Evolutionary conservation across 1,139 yeast genomes (phyloP).

Genomic region (Pichia cactophila): DNA sequence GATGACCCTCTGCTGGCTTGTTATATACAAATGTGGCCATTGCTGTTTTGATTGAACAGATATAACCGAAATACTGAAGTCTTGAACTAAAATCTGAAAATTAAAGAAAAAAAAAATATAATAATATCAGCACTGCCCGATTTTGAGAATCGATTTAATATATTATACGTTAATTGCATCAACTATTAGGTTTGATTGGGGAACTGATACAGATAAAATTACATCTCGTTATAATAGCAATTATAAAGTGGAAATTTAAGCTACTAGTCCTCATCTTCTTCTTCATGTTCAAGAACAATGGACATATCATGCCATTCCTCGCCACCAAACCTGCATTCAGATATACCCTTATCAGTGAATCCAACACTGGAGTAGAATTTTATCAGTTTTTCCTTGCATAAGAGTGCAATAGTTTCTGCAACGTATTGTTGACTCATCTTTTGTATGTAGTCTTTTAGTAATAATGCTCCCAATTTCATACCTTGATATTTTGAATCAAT

Average conservation of each 20-base stretch:
- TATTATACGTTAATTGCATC: neutral
- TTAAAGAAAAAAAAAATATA: too few species aligned
- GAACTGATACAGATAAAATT: neutral
- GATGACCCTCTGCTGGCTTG: neutral
- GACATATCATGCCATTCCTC: slow-evolving; percentile 61
- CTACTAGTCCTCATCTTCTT: slow-evolving; percentile 32
- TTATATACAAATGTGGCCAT: neutral
- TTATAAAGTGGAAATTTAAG: neutral
- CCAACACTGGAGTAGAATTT: slow-evolving; percentile 80
- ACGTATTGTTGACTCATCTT: slow-evolving; percentile 81
- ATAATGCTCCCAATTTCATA: slow-evolving; percentile 70
- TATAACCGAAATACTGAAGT: too few species aligned
- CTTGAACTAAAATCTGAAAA: too few species aligned
- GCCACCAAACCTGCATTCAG: slow-evolving; percentile 54
- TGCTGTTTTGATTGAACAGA: neutral
- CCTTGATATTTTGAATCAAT: slow-evolving; percentile 76
- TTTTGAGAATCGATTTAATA: neutral
- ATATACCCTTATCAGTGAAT: slow-evolving; percentile 56
- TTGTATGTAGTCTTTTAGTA: slow-evolving; percentile 85
- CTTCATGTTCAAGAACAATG: slow-evolving; percentile 54
- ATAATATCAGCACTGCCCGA: neutral
- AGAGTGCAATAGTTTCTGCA: slow-evolving; percentile 68
- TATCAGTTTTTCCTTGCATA: slow-evolving; percentile 62
- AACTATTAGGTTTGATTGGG: neutral
- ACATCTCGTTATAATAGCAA: too few species aligned